Conservation (phyloP, 1,139 yeast genomes). For the Yarrowia galli region DNA sequence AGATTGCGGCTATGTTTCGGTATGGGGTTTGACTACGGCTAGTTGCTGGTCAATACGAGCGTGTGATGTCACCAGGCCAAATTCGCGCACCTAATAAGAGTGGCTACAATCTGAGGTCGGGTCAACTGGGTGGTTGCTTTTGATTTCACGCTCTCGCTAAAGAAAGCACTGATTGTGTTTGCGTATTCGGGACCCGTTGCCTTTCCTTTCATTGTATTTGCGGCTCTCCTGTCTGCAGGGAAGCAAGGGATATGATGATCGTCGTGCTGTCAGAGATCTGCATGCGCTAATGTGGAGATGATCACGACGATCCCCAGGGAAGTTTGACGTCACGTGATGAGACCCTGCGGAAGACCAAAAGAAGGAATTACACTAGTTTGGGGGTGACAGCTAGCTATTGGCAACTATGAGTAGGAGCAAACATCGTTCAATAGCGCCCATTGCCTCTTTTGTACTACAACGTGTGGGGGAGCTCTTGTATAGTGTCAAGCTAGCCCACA, state of each 20-base stretch:
- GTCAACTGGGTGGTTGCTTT: no score
- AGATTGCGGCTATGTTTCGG: not conserved
- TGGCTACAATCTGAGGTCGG: no score
- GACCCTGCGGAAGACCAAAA: constrained; percentile 3
- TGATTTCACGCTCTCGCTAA: no score
- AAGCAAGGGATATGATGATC: constrained; percentile 6
- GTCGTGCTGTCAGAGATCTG: constrained; percentile 4
- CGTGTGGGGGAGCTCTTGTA: not conserved
- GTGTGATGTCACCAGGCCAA: no score
- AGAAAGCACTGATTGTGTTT: no score
- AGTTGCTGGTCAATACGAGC: not conserved
- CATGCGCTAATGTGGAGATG: no score
- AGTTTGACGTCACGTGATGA: not conserved
- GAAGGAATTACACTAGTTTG: not conserved
- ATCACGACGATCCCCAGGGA: not conserved
- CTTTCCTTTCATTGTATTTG: not conserved
- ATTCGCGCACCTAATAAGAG: no score
- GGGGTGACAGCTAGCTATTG: no score
- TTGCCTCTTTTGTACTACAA: not conserved
- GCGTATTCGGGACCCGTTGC: no score
- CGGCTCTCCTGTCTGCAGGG: constrained; percentile 22
- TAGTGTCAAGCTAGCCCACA: constrained; percentile 6
- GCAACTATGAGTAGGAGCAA: no score
- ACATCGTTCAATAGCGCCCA: not conserved
- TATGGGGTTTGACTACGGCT: not conserved